Base-by-base conservation (phyloP, 176 grass and related monocot genomes). In the Dendrocalamus sinicus region DNA sequence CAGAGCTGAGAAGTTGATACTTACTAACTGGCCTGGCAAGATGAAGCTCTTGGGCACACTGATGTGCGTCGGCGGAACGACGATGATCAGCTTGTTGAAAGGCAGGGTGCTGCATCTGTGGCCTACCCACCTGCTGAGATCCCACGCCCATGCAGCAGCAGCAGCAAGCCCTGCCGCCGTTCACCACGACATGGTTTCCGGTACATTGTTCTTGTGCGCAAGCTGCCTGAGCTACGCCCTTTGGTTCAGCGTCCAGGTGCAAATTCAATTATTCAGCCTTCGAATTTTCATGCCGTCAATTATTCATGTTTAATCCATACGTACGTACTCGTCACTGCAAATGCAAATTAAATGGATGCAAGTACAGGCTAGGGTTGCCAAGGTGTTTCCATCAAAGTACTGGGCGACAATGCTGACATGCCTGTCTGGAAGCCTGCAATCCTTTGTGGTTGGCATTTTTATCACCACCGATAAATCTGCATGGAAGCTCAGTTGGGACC, bases 401-500 rank as follows among this genome's bases (percentile, higher is more conserved):
- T 89, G 75, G 84, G 26, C 54, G 15, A 89, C 87, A 6, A 67
- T 32, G 76, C 54, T 93, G 88, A 90, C 81, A 0, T 90, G 91
- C 44, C 53, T 80, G 9, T 22, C 20, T 16, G 91, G 81, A 68
- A 85, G 81, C 48, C 10, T 82, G 7, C 72, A 85, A 4, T 22
- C 84, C 7, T n/a, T 24, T 2, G 15, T 73, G 8, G n/a, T 66
- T 5, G 76, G 81, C 24, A 3, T 90, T 5, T 1, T 77, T 0
- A 78, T 87, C 32, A 19, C 44, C 26, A 48, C 61, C 16, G 39
- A 68, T 28, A 73, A 46, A 32, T 41, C 51, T 4, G 59, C 65
- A 7, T 93, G 88, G 88, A 75, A 39, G 13, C 63, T 93, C 54
- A 67, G 62, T 17, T 88, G 91, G 85, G 70, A 93, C 52, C 28